Percentiles rank a stretch among this genome's conserved stretches.
Conservation (phyloP, 805 yeast species). For the Saccharomycopsis javanensis region DNA sequence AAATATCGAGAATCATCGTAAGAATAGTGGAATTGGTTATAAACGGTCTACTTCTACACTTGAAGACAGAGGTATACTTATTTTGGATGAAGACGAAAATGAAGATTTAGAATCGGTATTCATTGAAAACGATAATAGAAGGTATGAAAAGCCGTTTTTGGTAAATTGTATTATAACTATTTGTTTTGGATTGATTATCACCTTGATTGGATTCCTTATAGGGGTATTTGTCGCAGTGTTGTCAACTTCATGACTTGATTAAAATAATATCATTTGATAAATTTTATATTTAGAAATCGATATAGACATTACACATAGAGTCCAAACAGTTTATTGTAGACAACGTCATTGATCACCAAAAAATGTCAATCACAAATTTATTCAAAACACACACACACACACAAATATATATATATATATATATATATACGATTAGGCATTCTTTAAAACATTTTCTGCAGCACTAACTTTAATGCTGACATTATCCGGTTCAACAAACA, state of each 20-base stretch:
- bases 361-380: too few relatives aligned
- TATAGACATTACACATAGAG: too few relatives aligned
- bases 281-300: too few relatives aligned
- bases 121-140: not conserved
- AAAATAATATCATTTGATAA: too few relatives aligned
- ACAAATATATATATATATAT: not conserved
- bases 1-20: not conserved
- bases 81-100: not conserved
- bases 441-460: slow-evolving; percentile 31
- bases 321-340: too few relatives aligned
- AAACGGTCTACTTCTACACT: not conserved
- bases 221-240: not conserved
- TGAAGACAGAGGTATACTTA: not conserved
- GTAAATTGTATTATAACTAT: not conserved
- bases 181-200: not conserved
- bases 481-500: slow-evolving; percentile 75
- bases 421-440: not conserved
- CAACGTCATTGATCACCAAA: too few relatives aligned
- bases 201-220: not conserved
- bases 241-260: not conserved
- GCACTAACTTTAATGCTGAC: slow-evolving; percentile 48
- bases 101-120: not conserved
- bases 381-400: not conserved
- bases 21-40: not conserved
- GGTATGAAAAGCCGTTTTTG: not conserved